Evolutionary conservation across 352 stramenopile species (phyloP).

Genomic region (Phytophthora sojae): DNA sequence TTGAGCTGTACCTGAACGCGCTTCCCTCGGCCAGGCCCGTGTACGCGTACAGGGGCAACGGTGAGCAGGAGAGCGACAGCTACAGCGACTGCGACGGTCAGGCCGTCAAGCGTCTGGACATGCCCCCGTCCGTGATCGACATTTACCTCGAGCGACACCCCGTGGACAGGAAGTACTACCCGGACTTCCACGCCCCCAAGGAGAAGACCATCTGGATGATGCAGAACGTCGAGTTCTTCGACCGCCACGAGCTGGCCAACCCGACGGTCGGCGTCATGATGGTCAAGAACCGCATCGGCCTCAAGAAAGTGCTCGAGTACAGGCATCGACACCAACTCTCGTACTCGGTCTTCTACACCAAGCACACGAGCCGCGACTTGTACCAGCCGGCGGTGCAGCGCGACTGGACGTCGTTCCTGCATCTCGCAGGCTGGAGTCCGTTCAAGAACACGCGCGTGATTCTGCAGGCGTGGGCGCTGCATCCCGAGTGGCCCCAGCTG

Average conservation of each 20-base stretch:
- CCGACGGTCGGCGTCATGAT: conserved; percentile 84
- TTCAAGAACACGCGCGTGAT: conserved; percentile 87
- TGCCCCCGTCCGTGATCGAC: conserved; percentile 81
- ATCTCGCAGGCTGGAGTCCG: conserved; percentile 72
- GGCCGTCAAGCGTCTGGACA: conserved; percentile 37
- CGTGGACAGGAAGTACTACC: conserved; percentile 78
- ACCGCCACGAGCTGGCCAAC: conserved; percentile 76
- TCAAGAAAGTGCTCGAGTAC: conserved; percentile 88
- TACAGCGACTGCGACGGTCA: conserved; percentile 13
- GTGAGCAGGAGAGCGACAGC: conserved; percentile 36
- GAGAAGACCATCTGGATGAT: conserved; percentile 90
- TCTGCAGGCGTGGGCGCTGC: conserved; percentile 65
- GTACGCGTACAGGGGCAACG: conserved; percentile 49
- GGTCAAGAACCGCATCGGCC: conserved; percentile 81
- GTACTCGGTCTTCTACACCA: conserved; percentile 87
- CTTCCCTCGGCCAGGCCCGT: conserved; percentile 74
- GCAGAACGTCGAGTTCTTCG: conserved; percentile 88
- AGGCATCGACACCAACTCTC: conserved; percentile 71
- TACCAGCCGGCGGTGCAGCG: conserved; percentile 59
- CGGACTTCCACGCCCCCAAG: conserved; percentile 50
- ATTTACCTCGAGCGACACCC: conserved; percentile 83
- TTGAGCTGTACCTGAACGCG: conserved; percentile 77
- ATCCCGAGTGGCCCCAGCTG: conserved; percentile 80
- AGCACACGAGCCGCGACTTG: conserved; percentile 82
- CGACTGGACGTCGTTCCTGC: conserved; percentile 81